These are phyloP conservation scores for Phytophthora kernoviae DNA, from an alignment of 352 stramenopile genomes.

Conservation along the genomic window DNA sequence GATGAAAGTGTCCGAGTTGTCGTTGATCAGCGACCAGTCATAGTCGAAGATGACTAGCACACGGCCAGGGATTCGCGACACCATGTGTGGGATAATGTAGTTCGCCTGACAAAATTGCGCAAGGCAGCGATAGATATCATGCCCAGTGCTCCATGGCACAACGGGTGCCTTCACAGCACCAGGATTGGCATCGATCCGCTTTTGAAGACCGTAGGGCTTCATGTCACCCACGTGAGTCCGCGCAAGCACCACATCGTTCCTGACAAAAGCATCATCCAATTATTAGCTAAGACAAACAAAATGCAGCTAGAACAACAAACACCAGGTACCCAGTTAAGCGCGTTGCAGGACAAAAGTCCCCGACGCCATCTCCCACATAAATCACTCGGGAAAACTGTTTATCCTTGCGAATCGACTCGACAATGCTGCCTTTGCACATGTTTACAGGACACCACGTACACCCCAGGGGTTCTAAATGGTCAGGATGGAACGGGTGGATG, in stretches of 20 bases:
- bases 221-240: slow-evolving; percentile 34
- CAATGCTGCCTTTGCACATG: slow-evolving; percentile 69
- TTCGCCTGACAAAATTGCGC: slow-evolving; percentile 29
- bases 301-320: too few relatives aligned
- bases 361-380: slow-evolving; percentile 59
- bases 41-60: slow-evolving; percentile 84
- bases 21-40: slow-evolving; percentile 84
- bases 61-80: slow-evolving; percentile 12
- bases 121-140: slow-evolving; percentile 53
- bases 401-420: slow-evolving; percentile 40
- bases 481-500: slow-evolving; percentile 40
- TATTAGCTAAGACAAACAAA: too few relatives aligned
- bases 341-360: slow-evolving; percentile 54
- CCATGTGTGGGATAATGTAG: slow-evolving; percentile 7
- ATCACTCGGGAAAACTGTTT: slow-evolving; percentile 44
- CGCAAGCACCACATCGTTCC: slow-evolving; percentile 60
- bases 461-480: slow-evolving; percentile 37
- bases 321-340: neutral
- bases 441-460: slow-evolving; percentile 53
- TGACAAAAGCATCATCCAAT: slow-evolving; percentile 10
- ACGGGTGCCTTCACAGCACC: slow-evolving; percentile 41
- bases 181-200: slow-evolving; percentile 38
- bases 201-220: slow-evolving; percentile 41
- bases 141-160: slow-evolving; percentile 51
- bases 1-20: slow-evolving; percentile 83